These are phyloP conservation scores for Hericium erinaceus DNA, from an alignment of 768 basidiomycete genomes.

Conservation along the genomic window DNA sequence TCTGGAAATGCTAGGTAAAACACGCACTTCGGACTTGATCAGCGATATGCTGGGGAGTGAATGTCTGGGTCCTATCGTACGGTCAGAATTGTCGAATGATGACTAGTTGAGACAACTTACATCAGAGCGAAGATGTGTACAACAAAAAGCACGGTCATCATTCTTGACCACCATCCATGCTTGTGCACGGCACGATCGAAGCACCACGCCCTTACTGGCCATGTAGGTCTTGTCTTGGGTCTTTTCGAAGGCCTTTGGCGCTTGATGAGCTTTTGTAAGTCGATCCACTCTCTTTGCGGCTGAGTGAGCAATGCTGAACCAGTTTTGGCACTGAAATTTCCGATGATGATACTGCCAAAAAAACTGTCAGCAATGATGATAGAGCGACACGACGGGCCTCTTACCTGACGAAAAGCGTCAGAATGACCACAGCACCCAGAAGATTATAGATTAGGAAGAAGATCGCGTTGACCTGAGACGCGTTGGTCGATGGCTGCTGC, in stretches of 20 bases:
- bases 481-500: slow-evolving; percentile 63
- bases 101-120: slow-evolving; percentile 32
- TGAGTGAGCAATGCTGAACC: slow-evolving; percentile 81
- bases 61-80: slow-evolving; percentile 66
- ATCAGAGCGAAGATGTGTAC: slow-evolving; percentile 78
- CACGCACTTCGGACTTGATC: slow-evolving; percentile 54
- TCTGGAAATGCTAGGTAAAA: neutral
- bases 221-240: slow-evolving; percentile 52
- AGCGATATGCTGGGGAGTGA: slow-evolving; percentile 37
- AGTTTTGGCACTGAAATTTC: slow-evolving; percentile 81
- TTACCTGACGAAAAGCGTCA: slow-evolving; percentile 87
- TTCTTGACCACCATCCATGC: slow-evolving; percentile 86
- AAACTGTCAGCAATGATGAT: slow-evolving; percentile 4
- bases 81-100: slow-evolving; percentile 2
- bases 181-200: slow-evolving; percentile 86
- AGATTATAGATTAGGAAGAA: slow-evolving; percentile 91
- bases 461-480: slow-evolving; percentile 73
- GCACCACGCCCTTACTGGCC: slow-evolving; percentile 68
- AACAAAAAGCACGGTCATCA: slow-evolving; percentile 71
- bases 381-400: slow-evolving; percentile 12
- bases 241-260: slow-evolving; percentile 82
- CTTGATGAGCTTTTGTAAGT: slow-evolving; percentile 79
- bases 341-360: slow-evolving; percentile 78
- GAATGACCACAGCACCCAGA: slow-evolving; percentile 80
- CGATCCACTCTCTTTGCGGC: slow-evolving; percentile 90